Conservation (phyloP, 1,284 basidiomycete genomes). For the Neonothopanus nambi region DNA sequence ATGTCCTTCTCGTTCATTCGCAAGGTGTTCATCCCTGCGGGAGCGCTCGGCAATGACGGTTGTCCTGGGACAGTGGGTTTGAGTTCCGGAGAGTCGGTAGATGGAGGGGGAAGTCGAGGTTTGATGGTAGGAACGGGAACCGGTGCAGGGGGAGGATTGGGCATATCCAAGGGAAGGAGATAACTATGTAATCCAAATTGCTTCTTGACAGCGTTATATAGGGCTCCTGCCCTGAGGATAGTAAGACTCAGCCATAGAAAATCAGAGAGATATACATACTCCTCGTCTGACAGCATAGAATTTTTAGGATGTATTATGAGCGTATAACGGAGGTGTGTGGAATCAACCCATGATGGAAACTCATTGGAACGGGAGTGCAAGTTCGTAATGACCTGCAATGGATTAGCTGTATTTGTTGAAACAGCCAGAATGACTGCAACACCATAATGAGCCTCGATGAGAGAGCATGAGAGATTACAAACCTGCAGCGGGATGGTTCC, state of each 20-base stretch:
- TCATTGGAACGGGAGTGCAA: slow-evolving; percentile 64
- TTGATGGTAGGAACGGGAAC: slow-evolving; percentile 63
- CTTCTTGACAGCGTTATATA: slow-evolving; percentile 82
- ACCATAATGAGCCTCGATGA: slow-evolving; percentile 16
- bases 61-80: slow-evolving; percentile 20
- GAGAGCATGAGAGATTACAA: slow-evolving; percentile 29
- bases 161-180: slow-evolving; percentile 62
- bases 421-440: slow-evolving; percentile 70
- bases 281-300: slow-evolving; percentile 72
- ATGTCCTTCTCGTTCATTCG: slow-evolving; percentile 78
- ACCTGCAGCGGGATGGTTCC: slow-evolving; percentile 84
- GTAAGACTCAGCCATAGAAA: slow-evolving; percentile 17
- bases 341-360: slow-evolving; percentile 77
- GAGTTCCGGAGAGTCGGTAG: slow-evolving; percentile 31
- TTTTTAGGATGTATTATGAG: slow-evolving; percentile 72
- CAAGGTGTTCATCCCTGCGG: slow-evolving; percentile 41
- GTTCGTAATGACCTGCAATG: slow-evolving; percentile 70
- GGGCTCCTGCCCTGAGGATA: slow-evolving; percentile 59
- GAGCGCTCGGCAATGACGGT: slow-evolving; percentile 19
- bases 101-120: slow-evolving; percentile 64
- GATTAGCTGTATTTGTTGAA: slow-evolving; percentile 75
- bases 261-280: slow-evolving; percentile 51
- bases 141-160: slow-evolving; percentile 58
- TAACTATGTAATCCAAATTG: slow-evolving; percentile 77
- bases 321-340: slow-evolving; percentile 65